A percentile compares a stretch with the other conserved stretches of the same genome.
Evolutionary conservation across 2,329 filamentous ascomycete species (phyloP).

Genomic region (Microascus cirrosus): DNA sequence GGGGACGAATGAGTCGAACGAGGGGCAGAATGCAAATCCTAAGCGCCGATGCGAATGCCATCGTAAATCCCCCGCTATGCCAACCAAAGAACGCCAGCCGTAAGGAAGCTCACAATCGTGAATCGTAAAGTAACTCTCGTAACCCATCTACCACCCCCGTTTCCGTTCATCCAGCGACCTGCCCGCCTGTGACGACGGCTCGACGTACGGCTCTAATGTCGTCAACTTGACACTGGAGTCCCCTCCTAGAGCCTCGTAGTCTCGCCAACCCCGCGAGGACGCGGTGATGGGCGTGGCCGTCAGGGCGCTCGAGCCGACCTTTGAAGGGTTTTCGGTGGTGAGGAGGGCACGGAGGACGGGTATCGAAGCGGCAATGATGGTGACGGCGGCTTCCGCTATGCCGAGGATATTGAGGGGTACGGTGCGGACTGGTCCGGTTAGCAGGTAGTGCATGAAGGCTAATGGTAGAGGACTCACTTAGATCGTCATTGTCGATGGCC

Average conservation of each 20-base stretch:
- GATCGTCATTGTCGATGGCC: background rate
- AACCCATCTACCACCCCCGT: background rate
- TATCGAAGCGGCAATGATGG: slow-evolving; percentile 15
- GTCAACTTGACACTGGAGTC: background rate
- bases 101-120: background rate
- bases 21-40: background rate
- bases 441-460: background rate
- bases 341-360: slow-evolving; percentile 19
- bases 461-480: background rate
- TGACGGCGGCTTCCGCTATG: slow-evolving; percentile 10
- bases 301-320: background rate
- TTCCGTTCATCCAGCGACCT: background rate
- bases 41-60: background rate
- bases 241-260: background rate
- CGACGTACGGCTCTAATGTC: background rate
- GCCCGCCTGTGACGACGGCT: background rate
- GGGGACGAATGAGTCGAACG: background rate
- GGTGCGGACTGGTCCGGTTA: slow-evolving; percentile 8
- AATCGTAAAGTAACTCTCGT: background rate
- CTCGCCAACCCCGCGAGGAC: background rate
- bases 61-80: background rate
- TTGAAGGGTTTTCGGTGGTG: slow-evolving; percentile 5
- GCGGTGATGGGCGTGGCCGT: background rate
- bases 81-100: background rate
- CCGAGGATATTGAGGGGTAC: slow-evolving; percentile 10